phyloP scores from a whole-genome alignment of 2,329 filamentous ascomycete species.

The Calonectria montana region DNA sequence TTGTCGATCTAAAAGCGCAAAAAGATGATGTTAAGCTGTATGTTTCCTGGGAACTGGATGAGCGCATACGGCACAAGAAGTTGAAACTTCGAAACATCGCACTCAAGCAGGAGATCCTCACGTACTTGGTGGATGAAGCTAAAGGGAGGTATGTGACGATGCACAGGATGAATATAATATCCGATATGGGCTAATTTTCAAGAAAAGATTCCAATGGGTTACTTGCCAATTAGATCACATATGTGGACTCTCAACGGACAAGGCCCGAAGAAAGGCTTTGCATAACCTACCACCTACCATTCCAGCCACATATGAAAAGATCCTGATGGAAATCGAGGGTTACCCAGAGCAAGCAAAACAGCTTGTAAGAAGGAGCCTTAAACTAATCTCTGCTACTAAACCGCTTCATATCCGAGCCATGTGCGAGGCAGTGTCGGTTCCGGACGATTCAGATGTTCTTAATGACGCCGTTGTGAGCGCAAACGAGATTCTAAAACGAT shows the following conservation, averaged over 20 bases:
- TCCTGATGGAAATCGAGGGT: not conserved
- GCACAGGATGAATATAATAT: not conserved
- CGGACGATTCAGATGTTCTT: not conserved
- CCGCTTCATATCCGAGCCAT: not conserved
- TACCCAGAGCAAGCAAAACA: not conserved
- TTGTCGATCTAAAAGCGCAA: not conserved
- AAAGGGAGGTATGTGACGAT: not conserved
- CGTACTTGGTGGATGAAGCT: not conserved
- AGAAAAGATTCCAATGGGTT: not conserved
- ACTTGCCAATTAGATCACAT: not conserved
- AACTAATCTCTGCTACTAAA: not conserved
- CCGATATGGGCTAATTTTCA: not conserved
- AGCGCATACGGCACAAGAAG: not conserved
- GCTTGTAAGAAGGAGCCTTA: not conserved
- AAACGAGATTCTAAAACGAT: not conserved
- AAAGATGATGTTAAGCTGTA: not conserved
- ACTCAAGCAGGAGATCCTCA: not conserved
- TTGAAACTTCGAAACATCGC: not conserved
- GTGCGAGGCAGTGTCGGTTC: not conserved
- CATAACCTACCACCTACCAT: not conserved
- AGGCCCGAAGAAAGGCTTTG: not conserved
- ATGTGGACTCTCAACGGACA: not conserved
- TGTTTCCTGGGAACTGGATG: not conserved
- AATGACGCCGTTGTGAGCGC: not conserved
- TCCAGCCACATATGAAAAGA: not conserved